Evolutionary conservation across 2,329 filamentous ascomycete genomes (phyloP), one percentile per base, ranked within the genome.

Genomic region (Ophiostoma triangulosporum): DNA sequence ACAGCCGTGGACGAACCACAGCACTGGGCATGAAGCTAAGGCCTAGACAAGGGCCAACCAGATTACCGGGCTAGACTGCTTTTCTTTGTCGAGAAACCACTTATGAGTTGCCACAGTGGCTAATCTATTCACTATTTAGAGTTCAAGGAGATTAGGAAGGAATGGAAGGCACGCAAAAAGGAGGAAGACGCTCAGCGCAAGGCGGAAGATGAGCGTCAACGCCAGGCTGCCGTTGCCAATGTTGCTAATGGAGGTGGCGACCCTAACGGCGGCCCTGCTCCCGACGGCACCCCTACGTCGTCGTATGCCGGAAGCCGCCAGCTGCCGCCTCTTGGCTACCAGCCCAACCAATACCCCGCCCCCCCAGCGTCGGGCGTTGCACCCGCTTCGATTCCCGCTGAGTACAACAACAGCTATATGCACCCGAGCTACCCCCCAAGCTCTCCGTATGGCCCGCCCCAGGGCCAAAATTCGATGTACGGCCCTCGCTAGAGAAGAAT

Each of bases 161-260:
- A 97, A 65, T 98, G 93, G 93, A 98, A 97, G 73, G 87, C 88
- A 36, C 88, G 93, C 64, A 97, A 97, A 80, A 98, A 98, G 87
- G 93, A 97, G 68, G 91, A 97, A 63, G 91, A 97, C 60, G 84
- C 84, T 51, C 77, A 81, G 62, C 86, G 90, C 64, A 96, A 96
- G 74, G 86, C 85, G 12, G 88, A 90, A 9, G 91, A 97, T 59
- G 90, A 96, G 65, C 86, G 90, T 54, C 83, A 82, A 67, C 78
- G 75, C 15, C 69, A 73, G 49, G 66, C 66, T 7, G 65, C 65
- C 1, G 66, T 65, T 0, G 78, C 78, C 24, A 78, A 78, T 29
- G 82, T 76, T 6, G 74, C 75, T 31, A 59, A 66, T 0, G 73
- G 78, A 60, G 65, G 74, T 61, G 72, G 77, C 31, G 83, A 77